These are phyloP conservation scores for Sporothrix globosa DNA, from an alignment of 2,329 filamentous ascomycete species.

Conservation along the genomic window DNA sequence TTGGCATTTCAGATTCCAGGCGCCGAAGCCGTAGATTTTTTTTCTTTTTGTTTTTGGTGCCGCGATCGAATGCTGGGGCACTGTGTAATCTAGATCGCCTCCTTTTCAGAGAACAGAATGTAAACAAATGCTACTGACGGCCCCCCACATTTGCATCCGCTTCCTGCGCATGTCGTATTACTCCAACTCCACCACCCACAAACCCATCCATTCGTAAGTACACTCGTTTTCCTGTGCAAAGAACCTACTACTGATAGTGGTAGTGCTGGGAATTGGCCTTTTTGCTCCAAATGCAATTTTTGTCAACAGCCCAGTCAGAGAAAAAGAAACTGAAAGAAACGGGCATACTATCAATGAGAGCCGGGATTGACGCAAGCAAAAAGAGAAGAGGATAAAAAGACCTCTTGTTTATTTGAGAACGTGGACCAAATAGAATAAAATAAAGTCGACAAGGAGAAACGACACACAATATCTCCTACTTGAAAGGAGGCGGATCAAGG, in stretches of 20 bases:
- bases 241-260: not conserved
- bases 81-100: not conserved
- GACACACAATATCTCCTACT: not conserved
- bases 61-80: not conserved
- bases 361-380: not conserved
- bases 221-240: not conserved
- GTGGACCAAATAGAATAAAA: not conserved
- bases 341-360: not conserved
- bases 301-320: too few relatives aligned
- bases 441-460: not conserved
- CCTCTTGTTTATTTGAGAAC: not conserved
- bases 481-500: not conserved
- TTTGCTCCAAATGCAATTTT: not conserved
- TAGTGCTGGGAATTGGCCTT: not conserved
- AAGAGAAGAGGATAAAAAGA: not conserved
- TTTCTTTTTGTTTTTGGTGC: not conserved
- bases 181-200: not conserved
- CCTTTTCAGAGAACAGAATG: constrained; percentile 14
- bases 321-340: not conserved
- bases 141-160: constrained; percentile 1
- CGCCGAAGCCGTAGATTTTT: not conserved
- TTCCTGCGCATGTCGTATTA: constrained; percentile 4
- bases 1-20: not conserved
- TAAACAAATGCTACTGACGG: constrained; percentile 7
- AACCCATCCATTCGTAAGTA: too few relatives aligned